Evolutionary conservation across 257 asterid species (phyloP).

Genomic region (Solanum tarijense): DNA sequence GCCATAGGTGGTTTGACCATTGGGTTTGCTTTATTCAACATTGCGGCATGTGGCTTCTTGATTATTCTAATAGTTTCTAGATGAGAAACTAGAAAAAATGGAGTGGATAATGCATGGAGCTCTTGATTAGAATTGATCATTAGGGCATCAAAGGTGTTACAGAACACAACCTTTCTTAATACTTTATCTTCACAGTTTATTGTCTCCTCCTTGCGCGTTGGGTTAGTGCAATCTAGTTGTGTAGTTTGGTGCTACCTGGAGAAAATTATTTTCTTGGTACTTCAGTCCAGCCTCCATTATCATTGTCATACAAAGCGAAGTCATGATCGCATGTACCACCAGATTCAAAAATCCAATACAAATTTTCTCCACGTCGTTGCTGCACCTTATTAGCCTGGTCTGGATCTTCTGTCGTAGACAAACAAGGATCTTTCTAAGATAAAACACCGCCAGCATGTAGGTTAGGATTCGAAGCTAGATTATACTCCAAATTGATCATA

Average conservation of each 20-base stretch:
- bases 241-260: not conserved
- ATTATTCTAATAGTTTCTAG: too few relatives aligned
- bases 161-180: not conserved
- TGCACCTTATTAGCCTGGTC: not conserved
- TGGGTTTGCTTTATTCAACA: too few relatives aligned
- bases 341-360: not conserved
- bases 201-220: not conserved
- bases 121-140: not conserved
- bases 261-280: not conserved
- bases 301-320: not conserved
- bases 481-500: not conserved
- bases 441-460: not conserved
- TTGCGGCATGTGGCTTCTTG: too few relatives aligned
- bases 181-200: not conserved
- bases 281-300: too few relatives aligned
- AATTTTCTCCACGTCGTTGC: not conserved
- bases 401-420: not conserved
- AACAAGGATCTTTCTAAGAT: not conserved
- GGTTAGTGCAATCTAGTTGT: not conserved
- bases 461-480: too few relatives aligned
- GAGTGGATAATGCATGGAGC: not conserved
- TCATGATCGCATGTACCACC: not conserved
- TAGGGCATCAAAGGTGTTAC: not conserved
- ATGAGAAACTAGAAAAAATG: not conserved
- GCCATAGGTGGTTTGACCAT: too few relatives aligned